A percentile compares a stretch with the other conserved stretches of the same genome.
These are phyloP conservation scores for Bocquillonia castaneifolia DNA, from an alignment of 441 rosid genomes.

Conservation along the genomic window DNA sequence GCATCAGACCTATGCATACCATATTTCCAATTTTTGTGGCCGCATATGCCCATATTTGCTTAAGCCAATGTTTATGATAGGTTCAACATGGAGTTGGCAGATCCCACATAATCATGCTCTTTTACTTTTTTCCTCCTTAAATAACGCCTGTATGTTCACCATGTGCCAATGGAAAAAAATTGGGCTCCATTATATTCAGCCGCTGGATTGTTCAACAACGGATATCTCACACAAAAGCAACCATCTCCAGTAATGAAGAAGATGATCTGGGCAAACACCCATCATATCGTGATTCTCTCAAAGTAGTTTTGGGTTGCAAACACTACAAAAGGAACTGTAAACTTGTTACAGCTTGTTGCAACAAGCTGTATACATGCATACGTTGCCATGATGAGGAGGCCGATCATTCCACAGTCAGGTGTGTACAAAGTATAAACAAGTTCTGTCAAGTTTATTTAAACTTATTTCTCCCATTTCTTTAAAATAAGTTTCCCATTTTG, in stretches of 20 bases:
- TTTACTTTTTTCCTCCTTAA: neutral
- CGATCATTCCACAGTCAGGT: conserved; percentile 71
- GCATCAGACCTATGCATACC: too few relatives aligned
- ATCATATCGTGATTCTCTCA: conserved; percentile 45
- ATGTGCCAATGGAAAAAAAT: conserved; percentile 20
- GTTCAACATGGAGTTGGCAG: neutral
- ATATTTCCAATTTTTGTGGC: too few relatives aligned
- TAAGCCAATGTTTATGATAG: neutral
- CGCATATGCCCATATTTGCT: neutral
- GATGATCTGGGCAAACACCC: conserved; percentile 50
- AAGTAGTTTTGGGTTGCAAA: conserved; percentile 53
- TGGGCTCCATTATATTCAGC: conserved; percentile 42
- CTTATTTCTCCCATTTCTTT: conserved; percentile 10
- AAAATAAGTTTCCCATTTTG: conserved; percentile 5
- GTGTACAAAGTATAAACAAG: conserved; percentile 5
- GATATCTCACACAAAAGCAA: conserved; percentile 30
- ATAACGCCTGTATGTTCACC: conserved; percentile 6
- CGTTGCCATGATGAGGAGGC: conserved; percentile 76
- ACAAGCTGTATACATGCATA: conserved; percentile 59
- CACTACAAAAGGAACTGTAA: conserved; percentile 78
- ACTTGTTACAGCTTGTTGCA: conserved; percentile 62
- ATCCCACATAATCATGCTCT: neutral
- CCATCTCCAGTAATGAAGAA: conserved; percentile 31
- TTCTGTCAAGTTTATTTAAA: conserved; percentile 1
- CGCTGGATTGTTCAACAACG: conserved; percentile 59